A percentile compares a stretch with the other conserved stretches of the same genome.
Conservation (phyloP, 495 filamentous ascomycete genomes). For the Xylaria telfairii region DNA sequence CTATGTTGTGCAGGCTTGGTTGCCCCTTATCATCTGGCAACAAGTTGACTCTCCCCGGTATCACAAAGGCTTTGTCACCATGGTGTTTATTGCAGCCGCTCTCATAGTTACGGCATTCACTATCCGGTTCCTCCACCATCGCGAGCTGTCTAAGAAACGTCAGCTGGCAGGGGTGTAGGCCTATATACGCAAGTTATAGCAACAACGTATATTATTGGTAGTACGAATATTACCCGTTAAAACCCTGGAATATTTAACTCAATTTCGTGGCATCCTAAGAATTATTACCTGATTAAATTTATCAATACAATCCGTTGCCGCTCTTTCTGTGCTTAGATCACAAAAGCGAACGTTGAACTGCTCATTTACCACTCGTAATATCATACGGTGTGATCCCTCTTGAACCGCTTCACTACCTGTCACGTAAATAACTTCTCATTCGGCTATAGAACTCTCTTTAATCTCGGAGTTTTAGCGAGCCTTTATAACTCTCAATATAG, state of each 20-base stretch:
- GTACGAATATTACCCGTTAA: neutral
- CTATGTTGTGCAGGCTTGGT: conserved; percentile 50
- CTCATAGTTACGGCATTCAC: conserved; percentile 46
- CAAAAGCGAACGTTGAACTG: neutral
- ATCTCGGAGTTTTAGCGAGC: neutral
- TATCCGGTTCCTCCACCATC: conserved; percentile 48
- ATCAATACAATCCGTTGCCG: neutral
- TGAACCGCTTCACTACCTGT: neutral
- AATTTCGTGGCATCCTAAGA: neutral
- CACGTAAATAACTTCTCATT: neutral
- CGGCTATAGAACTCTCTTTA: neutral
- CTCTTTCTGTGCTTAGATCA: neutral
- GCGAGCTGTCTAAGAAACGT: conserved; percentile 41
- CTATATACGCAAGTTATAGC: neutral
- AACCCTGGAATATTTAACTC: neutral
- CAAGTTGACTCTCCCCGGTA: conserved; percentile 54
- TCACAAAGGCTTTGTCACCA: conserved; percentile 52
- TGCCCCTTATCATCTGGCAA: conserved; percentile 55
- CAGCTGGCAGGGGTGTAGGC: neutral
- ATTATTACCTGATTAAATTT: neutral
- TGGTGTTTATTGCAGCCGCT: conserved; percentile 44
- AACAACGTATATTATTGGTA: neutral
- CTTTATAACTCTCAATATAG: neutral
- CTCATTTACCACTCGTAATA: neutral
- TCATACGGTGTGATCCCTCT: neutral